Conservation (phyloP, 2,329 filamentous ascomycete genomes). For the Penicillium rolfsii region DNA sequence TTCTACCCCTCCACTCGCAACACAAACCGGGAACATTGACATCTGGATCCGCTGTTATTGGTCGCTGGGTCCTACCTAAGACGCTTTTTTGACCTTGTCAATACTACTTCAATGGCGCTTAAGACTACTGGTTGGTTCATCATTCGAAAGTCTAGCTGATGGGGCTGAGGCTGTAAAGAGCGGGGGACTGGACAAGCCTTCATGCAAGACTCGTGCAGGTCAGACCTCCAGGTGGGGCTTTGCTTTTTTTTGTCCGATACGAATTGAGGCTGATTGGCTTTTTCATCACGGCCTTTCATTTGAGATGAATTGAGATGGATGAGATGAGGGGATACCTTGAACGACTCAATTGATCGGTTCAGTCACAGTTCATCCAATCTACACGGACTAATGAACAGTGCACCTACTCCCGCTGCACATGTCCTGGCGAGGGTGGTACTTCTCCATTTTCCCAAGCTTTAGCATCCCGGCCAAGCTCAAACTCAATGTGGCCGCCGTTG, state of each 20-base stretch:
- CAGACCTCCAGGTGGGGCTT: neutral
- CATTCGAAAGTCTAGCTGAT: neutral
- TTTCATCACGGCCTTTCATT: neutral
- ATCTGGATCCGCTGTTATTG: neutral
- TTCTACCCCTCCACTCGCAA: conserved; percentile 12
- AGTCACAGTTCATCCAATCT: neutral
- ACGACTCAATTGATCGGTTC: too few relatives aligned
- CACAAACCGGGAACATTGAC: conserved; percentile 16
- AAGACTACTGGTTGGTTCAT: neutral
- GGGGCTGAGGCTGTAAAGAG: neutral
- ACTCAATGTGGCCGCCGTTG: conserved; percentile 54
- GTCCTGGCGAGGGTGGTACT: conserved; percentile 56
- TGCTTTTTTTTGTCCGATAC: neutral
- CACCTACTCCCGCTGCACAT: conserved; percentile 26
- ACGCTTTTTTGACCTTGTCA: conserved; percentile 1
- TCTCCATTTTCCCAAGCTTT: conserved; percentile 54
- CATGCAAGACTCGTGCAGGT: conserved; percentile 3
- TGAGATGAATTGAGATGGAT: neutral
- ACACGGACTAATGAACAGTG: neutral
- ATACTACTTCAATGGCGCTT: neutral
- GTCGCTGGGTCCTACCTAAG: neutral
- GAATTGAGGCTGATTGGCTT: neutral
- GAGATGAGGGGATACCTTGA: neutral
- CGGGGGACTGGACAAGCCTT: neutral
- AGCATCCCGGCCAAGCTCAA: conserved; percentile 46